Evolutionary conservation across 2,329 filamentous ascomycete genomes (phyloP).

Genomic region (Acephala macrosclerotiorum): DNA sequence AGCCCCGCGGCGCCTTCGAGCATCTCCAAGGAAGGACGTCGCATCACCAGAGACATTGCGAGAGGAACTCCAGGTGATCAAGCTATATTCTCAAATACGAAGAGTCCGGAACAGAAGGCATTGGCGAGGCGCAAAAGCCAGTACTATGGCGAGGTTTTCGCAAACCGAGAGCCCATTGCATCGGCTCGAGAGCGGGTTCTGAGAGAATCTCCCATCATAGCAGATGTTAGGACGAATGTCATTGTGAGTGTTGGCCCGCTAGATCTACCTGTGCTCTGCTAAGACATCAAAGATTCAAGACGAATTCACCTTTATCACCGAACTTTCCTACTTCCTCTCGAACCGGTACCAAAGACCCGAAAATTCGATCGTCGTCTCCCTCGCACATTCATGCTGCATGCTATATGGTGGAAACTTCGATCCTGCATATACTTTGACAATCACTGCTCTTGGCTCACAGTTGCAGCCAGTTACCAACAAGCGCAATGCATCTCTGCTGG

Average conservation of each 20-base stretch:
- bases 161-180: conserved; percentile 40
- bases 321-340: conserved; percentile 76
- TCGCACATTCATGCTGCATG: conserved; percentile 80
- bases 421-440: conserved; percentile 79
- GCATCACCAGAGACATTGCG: conserved; percentile 39
- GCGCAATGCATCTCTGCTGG: conserved; percentile 79
- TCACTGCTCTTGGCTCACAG: conserved; percentile 73
- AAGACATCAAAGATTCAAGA: conserved; percentile 68
- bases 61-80: conserved; percentile 42
- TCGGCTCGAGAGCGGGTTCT: conserved; percentile 41
- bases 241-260: conserved; percentile 55
- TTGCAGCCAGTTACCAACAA: conserved; percentile 80
- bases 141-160: conserved; percentile 46
- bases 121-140: conserved; percentile 41
- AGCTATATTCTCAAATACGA: conserved; percentile 36
- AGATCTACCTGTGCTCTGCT: conserved; percentile 34
- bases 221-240: conserved; percentile 70
- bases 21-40: conserved; percentile 29
- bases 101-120: conserved; percentile 39
- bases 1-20: conserved; percentile 24
- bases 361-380: conserved; percentile 74
- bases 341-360: conserved; percentile 78
- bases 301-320: conserved; percentile 76
- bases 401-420: conserved; percentile 78
- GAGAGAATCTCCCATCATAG: conserved; percentile 58